phyloP scores from a whole-genome alignment of 192 early-diverging fungal genomes.

The Coemansia reversa region DNA sequence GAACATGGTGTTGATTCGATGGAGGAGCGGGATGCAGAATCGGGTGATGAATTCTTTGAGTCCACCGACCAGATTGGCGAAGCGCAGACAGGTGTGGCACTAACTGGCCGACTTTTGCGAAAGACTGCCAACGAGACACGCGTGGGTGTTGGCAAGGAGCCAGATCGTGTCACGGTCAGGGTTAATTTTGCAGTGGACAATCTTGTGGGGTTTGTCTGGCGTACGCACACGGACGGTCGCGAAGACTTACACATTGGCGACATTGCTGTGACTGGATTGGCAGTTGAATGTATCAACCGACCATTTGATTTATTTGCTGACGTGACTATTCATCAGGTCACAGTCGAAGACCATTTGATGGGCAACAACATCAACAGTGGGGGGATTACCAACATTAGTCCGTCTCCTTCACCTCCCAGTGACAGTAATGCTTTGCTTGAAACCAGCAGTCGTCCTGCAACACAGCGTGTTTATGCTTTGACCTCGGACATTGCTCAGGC shows the following conservation, averaged over 20 bases:
- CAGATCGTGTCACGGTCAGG: conserved; percentile 38
- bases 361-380: conserved; percentile 3
- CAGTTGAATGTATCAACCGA: conserved; percentile 66
- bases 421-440: not conserved
- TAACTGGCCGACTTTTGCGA: conserved; percentile 26
- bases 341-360: conserved; percentile 67
- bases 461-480: conserved; percentile 40
- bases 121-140: conserved; percentile 25
- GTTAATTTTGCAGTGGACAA: conserved; percentile 53
- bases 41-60: conserved; percentile 52
- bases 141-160: conserved; percentile 40
- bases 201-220: conserved; percentile 53
- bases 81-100: conserved; percentile 1
- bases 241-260: conserved; percentile 51
- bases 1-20: not conserved
- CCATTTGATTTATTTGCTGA: conserved; percentile 65
- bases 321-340: conserved; percentile 75
- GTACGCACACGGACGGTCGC: conserved; percentile 43
- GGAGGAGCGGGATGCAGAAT: conserved; percentile 12
- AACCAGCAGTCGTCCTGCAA: not conserved
- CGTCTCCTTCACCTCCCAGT: not conserved
- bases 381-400: not conserved
- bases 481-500: conserved; percentile 55
- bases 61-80: conserved; percentile 29
- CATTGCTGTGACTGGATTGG: conserved; percentile 65